Evolutionary conservation across 176 grass and related monocot genomes (phyloP).

Genomic region (Hordeum vulgare): DNA sequence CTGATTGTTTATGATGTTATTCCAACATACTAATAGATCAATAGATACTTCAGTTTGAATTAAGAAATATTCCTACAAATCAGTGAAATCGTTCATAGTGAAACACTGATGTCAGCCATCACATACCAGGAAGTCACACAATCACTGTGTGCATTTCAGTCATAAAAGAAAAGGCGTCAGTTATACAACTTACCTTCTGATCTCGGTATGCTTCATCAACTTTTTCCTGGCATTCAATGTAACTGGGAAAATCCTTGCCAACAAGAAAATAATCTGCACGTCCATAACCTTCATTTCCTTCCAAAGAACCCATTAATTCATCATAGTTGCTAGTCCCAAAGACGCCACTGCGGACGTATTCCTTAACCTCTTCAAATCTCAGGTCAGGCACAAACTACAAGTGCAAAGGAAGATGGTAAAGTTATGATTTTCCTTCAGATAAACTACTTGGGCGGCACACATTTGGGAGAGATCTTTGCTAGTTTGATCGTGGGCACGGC

Average conservation of each 20-base stretch:
- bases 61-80: not conserved
- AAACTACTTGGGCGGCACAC: not conserved
- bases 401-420: not conserved
- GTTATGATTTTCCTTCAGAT: not conserved
- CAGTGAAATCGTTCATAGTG: not conserved
- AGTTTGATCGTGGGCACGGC: not conserved
- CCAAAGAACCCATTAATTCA: constrained; percentile 93
- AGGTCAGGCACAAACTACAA: constrained; percentile 87
- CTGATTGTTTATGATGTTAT: not conserved
- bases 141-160: not conserved
- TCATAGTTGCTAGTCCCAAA: constrained; percentile 74
- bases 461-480: constrained; percentile 1
- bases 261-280: constrained; percentile 99
- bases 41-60: not conserved
- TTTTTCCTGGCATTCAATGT: constrained; percentile 89
- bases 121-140: not conserved
- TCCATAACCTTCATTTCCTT: constrained; percentile 95
- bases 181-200: constrained; percentile 56
- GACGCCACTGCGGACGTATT: constrained; percentile 71
- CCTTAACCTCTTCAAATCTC: constrained; percentile 95
- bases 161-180: constrained; percentile 1
- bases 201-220: constrained; percentile 86
- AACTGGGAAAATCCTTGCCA: constrained; percentile 96
- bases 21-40: not conserved
- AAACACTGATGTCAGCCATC: not conserved